These are phyloP conservation scores for Eucalyptus cloeziana DNA, from an alignment of 345 rosid genomes.

Conservation along the genomic window DNA sequence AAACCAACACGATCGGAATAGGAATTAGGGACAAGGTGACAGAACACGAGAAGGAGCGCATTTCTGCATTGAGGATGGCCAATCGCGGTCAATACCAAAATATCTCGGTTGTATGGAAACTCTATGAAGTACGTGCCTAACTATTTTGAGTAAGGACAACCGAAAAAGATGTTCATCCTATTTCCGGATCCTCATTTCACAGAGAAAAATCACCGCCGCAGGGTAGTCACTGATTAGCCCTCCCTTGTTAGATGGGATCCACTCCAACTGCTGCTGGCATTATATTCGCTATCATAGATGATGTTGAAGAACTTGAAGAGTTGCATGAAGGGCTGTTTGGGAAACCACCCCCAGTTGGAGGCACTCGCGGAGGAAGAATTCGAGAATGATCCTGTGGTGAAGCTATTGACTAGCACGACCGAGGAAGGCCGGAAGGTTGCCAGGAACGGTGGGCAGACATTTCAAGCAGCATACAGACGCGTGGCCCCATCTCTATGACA, in stretches of 20 bases:
- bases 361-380: slow-evolving; percentile 13
- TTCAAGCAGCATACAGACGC: slow-evolving; percentile 18
- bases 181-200: slow-evolving; percentile 37
- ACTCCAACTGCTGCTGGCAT: slow-evolving; percentile 19
- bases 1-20: slow-evolving; percentile 29
- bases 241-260: slow-evolving; percentile 22
- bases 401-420: slow-evolving; percentile 24
- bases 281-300: slow-evolving; percentile 22
- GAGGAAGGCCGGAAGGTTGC: slow-evolving; percentile 44
- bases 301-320: slow-evolving; percentile 36
- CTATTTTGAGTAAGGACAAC: slow-evolving; percentile 33
- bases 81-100: slow-evolving; percentile 28
- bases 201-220: slow-evolving; percentile 28
- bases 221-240: slow-evolving; percentile 22
- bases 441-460: slow-evolving; percentile 26
- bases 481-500: neutral
- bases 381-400: slow-evolving; percentile 23
- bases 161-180: slow-evolving; percentile 30
- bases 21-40: slow-evolving; percentile 36
- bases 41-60: slow-evolving; percentile 28
- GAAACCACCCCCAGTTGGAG: slow-evolving; percentile 30
- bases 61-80: slow-evolving; percentile 11
- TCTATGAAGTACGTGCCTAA: slow-evolving; percentile 27
- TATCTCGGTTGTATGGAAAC: slow-evolving; percentile 25
- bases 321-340: slow-evolving; percentile 36